These are phyloP conservation scores for Colletotrichum tropicicola DNA, from an alignment of 2,329 filamentous ascomycete species.

Conservation along the genomic window DNA sequence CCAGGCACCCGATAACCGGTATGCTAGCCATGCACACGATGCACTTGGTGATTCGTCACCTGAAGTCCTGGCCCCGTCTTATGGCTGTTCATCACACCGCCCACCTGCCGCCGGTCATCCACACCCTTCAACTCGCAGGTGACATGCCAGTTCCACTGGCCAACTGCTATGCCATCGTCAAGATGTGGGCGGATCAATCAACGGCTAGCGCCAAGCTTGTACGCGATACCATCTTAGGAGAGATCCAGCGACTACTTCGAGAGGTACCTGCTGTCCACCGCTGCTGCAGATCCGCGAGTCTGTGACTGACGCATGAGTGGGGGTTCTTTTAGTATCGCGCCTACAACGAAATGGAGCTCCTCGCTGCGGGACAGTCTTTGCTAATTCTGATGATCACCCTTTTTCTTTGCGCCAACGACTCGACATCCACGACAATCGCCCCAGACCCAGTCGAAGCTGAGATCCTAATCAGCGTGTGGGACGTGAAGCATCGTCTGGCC, in stretches of 20 bases:
- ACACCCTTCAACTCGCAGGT: slow-evolving; percentile 18
- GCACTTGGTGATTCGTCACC: slow-evolving; percentile 25
- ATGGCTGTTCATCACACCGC: slow-evolving; percentile 15
- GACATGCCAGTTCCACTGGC: slow-evolving; percentile 12
- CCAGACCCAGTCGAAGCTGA: neutral
- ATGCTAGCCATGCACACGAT: slow-evolving; percentile 13
- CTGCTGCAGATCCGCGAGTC: neutral
- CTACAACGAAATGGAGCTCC: slow-evolving; percentile 5
- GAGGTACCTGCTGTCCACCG: neutral
- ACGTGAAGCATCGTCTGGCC: slow-evolving; percentile 26
- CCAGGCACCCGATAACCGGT: neutral
- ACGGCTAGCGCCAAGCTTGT: slow-evolving; percentile 1
- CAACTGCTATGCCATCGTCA: slow-evolving; percentile 26
- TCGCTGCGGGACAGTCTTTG: slow-evolving; percentile 23
- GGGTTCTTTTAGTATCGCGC: neutral
- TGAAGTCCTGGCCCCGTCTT: slow-evolving; percentile 30
- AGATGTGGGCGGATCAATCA: slow-evolving; percentile 19
- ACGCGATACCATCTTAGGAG: slow-evolving; percentile 8
- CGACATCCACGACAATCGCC: neutral
- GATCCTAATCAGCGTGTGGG: slow-evolving; percentile 29
- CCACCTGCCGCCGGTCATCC: slow-evolving; percentile 30
- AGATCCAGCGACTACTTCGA: slow-evolving; percentile 17
- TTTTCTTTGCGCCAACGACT: slow-evolving; percentile 1
- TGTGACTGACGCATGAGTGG: neutral
- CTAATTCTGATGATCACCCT: slow-evolving; percentile 20